Conservation (phyloP, 1,284 basidiomycete genomes). For the Polyporus tsugae region DNA sequence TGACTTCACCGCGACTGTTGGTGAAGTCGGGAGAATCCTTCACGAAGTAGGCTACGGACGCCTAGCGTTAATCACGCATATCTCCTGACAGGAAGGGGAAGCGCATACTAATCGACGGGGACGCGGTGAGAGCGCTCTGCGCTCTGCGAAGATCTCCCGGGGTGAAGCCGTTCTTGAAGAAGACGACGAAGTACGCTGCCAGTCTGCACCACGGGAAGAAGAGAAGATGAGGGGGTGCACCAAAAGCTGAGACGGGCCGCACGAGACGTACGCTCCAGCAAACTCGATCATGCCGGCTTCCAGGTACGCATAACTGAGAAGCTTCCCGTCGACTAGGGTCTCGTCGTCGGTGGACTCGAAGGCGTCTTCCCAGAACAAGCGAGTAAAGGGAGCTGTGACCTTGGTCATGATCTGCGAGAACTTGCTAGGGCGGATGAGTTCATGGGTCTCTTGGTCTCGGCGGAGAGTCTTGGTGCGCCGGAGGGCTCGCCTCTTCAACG, state of each 20-base stretch:
- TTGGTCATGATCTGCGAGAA: constrained; percentile 48
- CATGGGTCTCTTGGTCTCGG: constrained; percentile 63
- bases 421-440: constrained; percentile 52
- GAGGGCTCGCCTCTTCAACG: constrained; percentile 64
- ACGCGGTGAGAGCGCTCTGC: constrained; percentile 45
- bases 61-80: not conserved
- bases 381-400: constrained; percentile 61
- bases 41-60: constrained; percentile 52
- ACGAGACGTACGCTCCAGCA: constrained; percentile 53
- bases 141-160: constrained; percentile 62
- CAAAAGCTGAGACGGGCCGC: constrained; percentile 49
- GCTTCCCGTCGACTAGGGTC: constrained; percentile 64
- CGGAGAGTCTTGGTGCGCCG: constrained; percentile 64
- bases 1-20: constrained; percentile 57
- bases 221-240: constrained; percentile 71
- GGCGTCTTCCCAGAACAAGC: constrained; percentile 65
- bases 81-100: not conserved
- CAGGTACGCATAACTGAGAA: constrained; percentile 74
- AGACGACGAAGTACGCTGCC: constrained; percentile 71
- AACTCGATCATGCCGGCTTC: constrained; percentile 71
- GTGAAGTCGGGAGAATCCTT: constrained; percentile 61
- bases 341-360: constrained; percentile 64
- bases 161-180: constrained; percentile 67
- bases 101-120: constrained; percentile 18
- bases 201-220: constrained; percentile 46